A percentile compares a stretch with the other conserved stretches of the same genome.
These are phyloP conservation scores for Dothiorella sarmentorum DNA, from an alignment of 2,329 filamentous ascomycete species.

Conservation along the genomic window DNA sequence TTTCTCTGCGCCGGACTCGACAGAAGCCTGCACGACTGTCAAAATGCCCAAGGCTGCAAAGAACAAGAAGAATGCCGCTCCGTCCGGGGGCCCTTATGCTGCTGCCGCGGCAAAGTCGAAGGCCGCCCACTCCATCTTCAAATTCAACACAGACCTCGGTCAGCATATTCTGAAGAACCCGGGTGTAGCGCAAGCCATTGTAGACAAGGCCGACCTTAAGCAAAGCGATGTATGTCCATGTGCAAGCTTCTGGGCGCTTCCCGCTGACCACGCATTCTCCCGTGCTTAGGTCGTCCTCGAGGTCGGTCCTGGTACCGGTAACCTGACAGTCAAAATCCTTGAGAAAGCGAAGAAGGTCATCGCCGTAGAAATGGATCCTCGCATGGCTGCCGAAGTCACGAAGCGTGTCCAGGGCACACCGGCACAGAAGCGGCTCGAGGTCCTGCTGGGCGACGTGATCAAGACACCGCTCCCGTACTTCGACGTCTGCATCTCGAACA, in stretches of 20 bases:
- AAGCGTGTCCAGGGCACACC: conserved; percentile 91
- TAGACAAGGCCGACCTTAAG: conserved; percentile 83
- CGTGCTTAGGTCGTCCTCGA: conserved; percentile 71
- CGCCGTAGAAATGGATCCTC: conserved; percentile 87
- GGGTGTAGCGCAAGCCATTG: conserved; percentile 60
- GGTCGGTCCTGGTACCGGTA: conserved; percentile 86
- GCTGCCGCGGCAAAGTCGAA: conserved; percentile 46
- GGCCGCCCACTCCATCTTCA: conserved; percentile 81
- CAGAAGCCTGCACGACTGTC: not conserved
- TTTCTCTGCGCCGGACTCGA: conserved; percentile 7
- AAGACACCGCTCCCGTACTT: conserved; percentile 76
- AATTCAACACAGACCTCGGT: conserved; percentile 78
- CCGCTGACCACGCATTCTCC: not conserved
- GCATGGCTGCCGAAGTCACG: conserved; percentile 93
- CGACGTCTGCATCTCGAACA: conserved; percentile 80
- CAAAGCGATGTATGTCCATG: conserved; percentile 60
- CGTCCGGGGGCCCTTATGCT: conserved; percentile 44
- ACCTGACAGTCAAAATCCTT: conserved; percentile 83
- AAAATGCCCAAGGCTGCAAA: conserved; percentile 45
- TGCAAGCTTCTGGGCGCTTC: not conserved
- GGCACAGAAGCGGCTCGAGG: conserved; percentile 76
- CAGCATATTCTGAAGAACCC: conserved; percentile 63
- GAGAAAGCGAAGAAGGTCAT: conserved; percentile 81
- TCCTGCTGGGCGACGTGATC: conserved; percentile 88
- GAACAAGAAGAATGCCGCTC: conserved; percentile 35